These are phyloP conservation scores for Bertia moriformis DNA, from an alignment of 2,329 filamentous ascomycete species.

Conservation along the genomic window DNA sequence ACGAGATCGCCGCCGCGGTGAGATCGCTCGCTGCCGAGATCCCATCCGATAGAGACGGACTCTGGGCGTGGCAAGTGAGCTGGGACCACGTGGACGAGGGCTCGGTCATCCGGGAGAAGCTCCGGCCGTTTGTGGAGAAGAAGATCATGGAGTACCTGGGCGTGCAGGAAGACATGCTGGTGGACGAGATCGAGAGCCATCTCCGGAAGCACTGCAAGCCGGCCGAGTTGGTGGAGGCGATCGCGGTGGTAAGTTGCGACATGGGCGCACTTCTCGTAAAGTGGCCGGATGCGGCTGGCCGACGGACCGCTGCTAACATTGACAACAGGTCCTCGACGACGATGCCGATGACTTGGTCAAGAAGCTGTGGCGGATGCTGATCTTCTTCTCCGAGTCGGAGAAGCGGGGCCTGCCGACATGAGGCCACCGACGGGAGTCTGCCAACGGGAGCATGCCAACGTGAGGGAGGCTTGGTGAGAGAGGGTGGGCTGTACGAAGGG, in stretches of 20 bases:
- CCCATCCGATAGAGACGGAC: conserved; percentile 40
- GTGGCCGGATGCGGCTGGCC: no score
- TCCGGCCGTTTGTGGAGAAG: conserved; percentile 54
- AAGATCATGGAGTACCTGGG: conserved; percentile 56
- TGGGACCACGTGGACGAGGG: conserved; percentile 46
- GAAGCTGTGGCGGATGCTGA: conserved; percentile 57
- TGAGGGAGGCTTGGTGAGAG: no score
- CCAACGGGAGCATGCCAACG: no score
- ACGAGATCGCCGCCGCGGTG: conserved; percentile 36
- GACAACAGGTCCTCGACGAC: conserved; percentile 45
- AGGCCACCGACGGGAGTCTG: no score
- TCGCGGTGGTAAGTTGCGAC: no score
- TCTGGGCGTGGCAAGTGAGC: conserved; percentile 49
- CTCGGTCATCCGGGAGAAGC: conserved; percentile 39
- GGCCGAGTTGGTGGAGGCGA: conserved; percentile 33
- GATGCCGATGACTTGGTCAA: conserved; percentile 48
- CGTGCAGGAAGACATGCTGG: conserved; percentile 34
- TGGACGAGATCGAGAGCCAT: conserved; percentile 38
- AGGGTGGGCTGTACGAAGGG: no score
- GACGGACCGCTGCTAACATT: not conserved
- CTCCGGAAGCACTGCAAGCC: conserved; percentile 38
- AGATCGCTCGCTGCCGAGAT: conserved; percentile 48
- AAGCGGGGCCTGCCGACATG: conserved; percentile 39
- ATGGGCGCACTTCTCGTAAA: not conserved
- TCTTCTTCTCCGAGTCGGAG: conserved; percentile 53